Evolutionary conservation across 257 asterid genomes (phyloP), one percentile per base, ranked within the genome.

Genomic region (Linderniella brevidens): DNA sequence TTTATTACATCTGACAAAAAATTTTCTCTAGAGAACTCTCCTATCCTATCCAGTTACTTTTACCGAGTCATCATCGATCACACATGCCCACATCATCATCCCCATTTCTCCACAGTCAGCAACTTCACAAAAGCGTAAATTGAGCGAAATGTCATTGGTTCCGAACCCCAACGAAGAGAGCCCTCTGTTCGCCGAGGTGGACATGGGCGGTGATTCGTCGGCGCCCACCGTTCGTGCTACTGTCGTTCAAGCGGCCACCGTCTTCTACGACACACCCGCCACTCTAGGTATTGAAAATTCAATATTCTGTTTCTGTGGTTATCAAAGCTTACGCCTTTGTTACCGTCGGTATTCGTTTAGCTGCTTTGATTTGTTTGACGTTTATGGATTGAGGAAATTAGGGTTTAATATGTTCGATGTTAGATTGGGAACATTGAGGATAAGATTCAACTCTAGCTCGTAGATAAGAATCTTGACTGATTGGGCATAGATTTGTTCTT

Each of bases 171-270:
- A 57, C 3, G 60, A 57, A 11, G 66, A 57, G 37, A 84, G 66
- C 4, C 93, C 92, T 1, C 16, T 72, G 58, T 66, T 86, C 55
- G 75, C 92, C 3, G 94, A 82, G 75, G 94, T 86, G 37, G 86
- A 82, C 18, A 86, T 83, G 97, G 83, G 73, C 11, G 70, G 64
- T 56, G 92, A 88, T 53, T 66, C 90, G 49, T 65, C 86, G 42
- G 39, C 87, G 36, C 50, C 72, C 54, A 60, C 80, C 54, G 50
- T 84, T 41, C 92, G 95, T 44, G 98, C 79, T 66, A 80, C 94
- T 46, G 93, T 84, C 9, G 94, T 88, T 47, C 98, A 88, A 70
- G 95, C 98, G 1, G 79, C 95, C 53, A 88, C 98, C 65, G 62
- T 88, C 58, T 88, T 88, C 72, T 78, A 80, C 52, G 98, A 88